These are phyloP conservation scores for Chernovozyma sophiae-reginae DNA, from an alignment of 1,139 yeast species.

Conservation along the genomic window DNA sequence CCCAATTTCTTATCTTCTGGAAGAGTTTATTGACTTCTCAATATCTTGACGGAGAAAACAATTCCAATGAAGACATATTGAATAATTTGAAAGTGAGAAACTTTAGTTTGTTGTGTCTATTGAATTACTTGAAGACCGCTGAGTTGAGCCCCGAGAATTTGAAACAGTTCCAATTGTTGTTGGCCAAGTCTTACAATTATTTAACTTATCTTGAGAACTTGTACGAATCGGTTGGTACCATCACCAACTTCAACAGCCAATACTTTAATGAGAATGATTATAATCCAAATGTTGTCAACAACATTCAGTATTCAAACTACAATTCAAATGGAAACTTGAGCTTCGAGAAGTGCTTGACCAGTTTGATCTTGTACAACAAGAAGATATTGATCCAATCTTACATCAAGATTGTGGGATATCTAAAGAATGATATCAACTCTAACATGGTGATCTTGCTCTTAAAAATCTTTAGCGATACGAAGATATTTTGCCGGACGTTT, in stretches of 20 bases:
- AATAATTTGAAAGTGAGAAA: constrained; percentile 39
- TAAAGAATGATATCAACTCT: constrained; percentile 38
- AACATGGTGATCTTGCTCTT: constrained; percentile 38
- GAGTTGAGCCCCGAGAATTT: constrained; percentile 41
- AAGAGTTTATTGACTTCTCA: constrained; percentile 67
- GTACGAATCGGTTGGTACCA: constrained; percentile 29
- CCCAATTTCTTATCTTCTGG: constrained; percentile 79
- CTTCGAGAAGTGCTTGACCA: constrained; percentile 25
- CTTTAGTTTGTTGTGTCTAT: constrained; percentile 38
- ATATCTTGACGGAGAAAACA: constrained; percentile 23
- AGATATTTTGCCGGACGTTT: constrained; percentile 22
- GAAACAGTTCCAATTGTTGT: constrained; percentile 40
- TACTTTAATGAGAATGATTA: constrained; percentile 28
- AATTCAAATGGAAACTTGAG: constrained; percentile 26
- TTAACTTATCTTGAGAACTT: constrained; percentile 39
- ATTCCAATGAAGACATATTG: constrained; percentile 27
- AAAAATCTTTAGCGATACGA: constrained; percentile 37
- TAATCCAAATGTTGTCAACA: constrained; percentile 28
- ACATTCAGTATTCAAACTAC: constrained; percentile 28
- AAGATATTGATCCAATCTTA: constrained; percentile 33
- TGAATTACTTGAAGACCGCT: constrained; percentile 37
- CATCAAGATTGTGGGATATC: constrained; percentile 24
- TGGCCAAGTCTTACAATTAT: constrained; percentile 42
- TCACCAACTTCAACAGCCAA: constrained; percentile 29
- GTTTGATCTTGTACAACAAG: constrained; percentile 33